Evolutionary conservation across 169 alveolate genomes (phyloP).

Genomic region (Babesia gibsoni): DNA sequence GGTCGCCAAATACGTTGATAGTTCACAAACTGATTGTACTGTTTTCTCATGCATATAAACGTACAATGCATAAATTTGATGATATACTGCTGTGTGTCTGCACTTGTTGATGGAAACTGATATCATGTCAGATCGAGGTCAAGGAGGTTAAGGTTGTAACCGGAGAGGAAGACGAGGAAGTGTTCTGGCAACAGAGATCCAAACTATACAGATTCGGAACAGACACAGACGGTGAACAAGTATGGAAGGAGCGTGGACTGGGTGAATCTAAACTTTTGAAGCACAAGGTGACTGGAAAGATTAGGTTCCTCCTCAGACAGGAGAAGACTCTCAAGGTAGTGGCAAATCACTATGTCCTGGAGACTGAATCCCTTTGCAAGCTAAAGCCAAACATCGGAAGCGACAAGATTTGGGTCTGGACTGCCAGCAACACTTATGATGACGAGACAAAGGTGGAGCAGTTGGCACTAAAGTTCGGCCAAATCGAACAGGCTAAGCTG

Average conservation of each 20-base stretch:
- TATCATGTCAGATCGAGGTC: conserved; percentile 81
- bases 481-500: conserved; percentile 85
- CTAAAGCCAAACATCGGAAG: conserved; percentile 94
- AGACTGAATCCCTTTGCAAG: conserved; percentile 81
- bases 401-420: conserved; percentile 95
- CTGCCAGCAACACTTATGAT: conserved; percentile 93
- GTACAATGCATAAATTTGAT: not conserved
- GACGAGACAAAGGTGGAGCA: conserved; percentile 89
- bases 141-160: conserved; percentile 90
- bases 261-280: conserved; percentile 93
- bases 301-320: conserved; percentile 92
- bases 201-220: conserved; percentile 90
- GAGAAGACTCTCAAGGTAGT: conserved; percentile 94
- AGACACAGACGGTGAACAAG: conserved; percentile 78
- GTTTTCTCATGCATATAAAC: not conserved
- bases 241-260: conserved; percentile 97
- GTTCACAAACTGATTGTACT: not conserved
- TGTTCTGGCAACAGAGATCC: conserved; percentile 90
- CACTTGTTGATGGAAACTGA: not conserved
- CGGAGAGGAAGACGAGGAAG: conserved; percentile 95
- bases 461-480: conserved; percentile 91
- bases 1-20: not conserved
- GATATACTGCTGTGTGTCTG: not conserved
- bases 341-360: conserved; percentile 89
- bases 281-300: conserved; percentile 88